Evolutionary conservation across 192 early-diverging fungal species (phyloP).

Genomic region (Coemansia furcata): DNA sequence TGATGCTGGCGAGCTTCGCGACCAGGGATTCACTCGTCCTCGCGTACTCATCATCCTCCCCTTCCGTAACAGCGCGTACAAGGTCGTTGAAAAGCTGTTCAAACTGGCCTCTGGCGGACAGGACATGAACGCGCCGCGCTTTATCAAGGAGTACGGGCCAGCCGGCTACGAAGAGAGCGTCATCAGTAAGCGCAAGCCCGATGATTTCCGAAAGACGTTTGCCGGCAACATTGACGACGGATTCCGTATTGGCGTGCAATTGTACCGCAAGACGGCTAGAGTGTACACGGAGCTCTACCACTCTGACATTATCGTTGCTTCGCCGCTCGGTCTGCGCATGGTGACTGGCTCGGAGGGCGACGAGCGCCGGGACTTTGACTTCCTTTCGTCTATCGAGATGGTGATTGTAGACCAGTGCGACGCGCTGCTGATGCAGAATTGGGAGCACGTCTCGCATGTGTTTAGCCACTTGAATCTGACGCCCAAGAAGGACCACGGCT

Average conservation of each 20-base stretch:
- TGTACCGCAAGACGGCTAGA: conserved; percentile 82
- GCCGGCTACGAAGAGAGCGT: conserved; percentile 59
- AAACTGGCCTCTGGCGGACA: conserved; percentile 73
- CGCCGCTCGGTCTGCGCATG: conserved; percentile 87
- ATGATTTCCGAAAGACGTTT: conserved; percentile 82
- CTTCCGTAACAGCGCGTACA: conserved; percentile 78
- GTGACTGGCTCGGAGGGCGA: conserved; percentile 76
- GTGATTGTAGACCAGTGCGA: conserved; percentile 85
- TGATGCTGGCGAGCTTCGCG: conserved; percentile 75
- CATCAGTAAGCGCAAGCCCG: conserved; percentile 64
- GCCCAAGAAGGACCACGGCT: conserved; percentile 88
- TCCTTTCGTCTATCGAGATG: conserved; percentile 89
- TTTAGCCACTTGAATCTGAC: conserved; percentile 83
- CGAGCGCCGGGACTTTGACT: conserved; percentile 90
- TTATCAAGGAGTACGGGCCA: conserved; percentile 71
- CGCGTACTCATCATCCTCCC: conserved; percentile 89
- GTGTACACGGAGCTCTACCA: conserved; percentile 86
- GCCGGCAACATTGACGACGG: conserved; percentile 94
- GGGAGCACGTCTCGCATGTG: conserved; percentile 89
- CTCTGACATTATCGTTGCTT: conserved; percentile 88
- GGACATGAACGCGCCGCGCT: conserved; percentile 82
- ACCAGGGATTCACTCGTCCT: conserved; percentile 95
- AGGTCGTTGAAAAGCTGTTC: conserved; percentile 75
- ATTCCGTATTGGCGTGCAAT: conserved; percentile 90
- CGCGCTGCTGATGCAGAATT: conserved; percentile 95